Evolutionary conservation across 306 rosid species (phyloP).

Genomic region (Cicer pinnatifidum): DNA sequence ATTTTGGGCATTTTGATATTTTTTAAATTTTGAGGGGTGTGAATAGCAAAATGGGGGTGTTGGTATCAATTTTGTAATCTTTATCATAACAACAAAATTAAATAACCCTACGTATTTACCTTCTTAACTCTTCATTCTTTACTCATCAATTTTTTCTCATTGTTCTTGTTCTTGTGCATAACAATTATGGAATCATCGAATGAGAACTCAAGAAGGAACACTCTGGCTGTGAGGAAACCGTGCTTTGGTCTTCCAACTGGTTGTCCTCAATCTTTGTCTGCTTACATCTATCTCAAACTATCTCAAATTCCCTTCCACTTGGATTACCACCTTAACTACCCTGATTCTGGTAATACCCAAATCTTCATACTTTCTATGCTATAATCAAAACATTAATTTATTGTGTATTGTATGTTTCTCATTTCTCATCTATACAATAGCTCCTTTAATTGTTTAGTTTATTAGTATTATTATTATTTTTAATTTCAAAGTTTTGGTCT

Average conservation of each 20-base stretch:
- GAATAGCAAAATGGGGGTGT: too few species aligned
- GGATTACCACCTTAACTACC: conserved; percentile 73
- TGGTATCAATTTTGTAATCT: too few species aligned
- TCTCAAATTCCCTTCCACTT: conserved; percentile 69
- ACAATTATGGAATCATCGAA: conserved; percentile 39
- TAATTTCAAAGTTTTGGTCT: conserved; percentile 30
- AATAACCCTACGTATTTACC: too few species aligned
- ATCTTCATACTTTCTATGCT: conserved; percentile 13
- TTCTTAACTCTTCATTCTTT: not conserved
- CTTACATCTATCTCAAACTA: conserved; percentile 71
- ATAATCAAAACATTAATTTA: not conserved
- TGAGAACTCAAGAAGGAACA: conserved; percentile 50
- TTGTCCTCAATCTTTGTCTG: conserved; percentile 77
- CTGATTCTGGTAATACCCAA: conserved; percentile 73
- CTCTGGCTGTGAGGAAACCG: conserved; percentile 79
- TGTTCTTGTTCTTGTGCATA: conserved; percentile 28
- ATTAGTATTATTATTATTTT: not conserved
- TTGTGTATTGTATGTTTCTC: not conserved
- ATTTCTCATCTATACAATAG: not conserved
- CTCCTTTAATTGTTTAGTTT: conserved; percentile 15
- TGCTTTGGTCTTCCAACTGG: conserved; percentile 85
- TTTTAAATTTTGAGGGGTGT: too few species aligned
- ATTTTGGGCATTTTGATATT: too few species aligned
- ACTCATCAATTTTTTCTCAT: too few species aligned
- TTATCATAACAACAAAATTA: too few species aligned